phyloP scores from a whole-genome alignment of 306 rosid species.

The Spatholobus suberectus region DNA sequence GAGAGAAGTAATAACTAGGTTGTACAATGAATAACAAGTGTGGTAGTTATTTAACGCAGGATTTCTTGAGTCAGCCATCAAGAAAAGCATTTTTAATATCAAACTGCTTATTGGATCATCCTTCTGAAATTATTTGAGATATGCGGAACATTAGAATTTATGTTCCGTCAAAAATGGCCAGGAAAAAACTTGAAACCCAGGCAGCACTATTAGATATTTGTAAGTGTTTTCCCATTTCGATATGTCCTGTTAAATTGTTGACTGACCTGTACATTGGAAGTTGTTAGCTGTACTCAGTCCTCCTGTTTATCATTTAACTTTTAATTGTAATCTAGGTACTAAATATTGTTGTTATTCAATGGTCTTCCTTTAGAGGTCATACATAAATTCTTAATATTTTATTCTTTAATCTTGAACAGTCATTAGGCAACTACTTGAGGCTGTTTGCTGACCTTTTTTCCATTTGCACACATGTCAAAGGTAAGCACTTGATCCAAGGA shows the following conservation, averaged over 20 bases:
- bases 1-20: neutral
- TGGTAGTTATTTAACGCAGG: neutral
- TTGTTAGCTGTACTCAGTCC: neutral
- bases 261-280: constrained; percentile 1
- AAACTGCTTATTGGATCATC: neutral
- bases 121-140: neutral
- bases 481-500: constrained; percentile 81
- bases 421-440: neutral
- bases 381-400: neutral
- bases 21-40: neutral
- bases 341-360: neutral
- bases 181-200: neutral
- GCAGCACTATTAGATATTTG: neutral
- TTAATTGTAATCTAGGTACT: neutral
- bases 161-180: neutral
- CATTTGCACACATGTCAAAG: constrained; percentile 45
- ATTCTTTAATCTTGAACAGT: constrained; percentile 14
- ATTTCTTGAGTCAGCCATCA: neutral
- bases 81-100: constrained; percentile 13
- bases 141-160: neutral
- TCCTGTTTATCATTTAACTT: neutral
- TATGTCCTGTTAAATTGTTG: neutral
- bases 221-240: neutral
- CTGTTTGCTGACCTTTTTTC: constrained; percentile 13
- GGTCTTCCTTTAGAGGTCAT: neutral